Base-by-base conservation (phyloP, 495 filamentous ascomycete genomes). In the Aspergillus ellipticus region DNA sequence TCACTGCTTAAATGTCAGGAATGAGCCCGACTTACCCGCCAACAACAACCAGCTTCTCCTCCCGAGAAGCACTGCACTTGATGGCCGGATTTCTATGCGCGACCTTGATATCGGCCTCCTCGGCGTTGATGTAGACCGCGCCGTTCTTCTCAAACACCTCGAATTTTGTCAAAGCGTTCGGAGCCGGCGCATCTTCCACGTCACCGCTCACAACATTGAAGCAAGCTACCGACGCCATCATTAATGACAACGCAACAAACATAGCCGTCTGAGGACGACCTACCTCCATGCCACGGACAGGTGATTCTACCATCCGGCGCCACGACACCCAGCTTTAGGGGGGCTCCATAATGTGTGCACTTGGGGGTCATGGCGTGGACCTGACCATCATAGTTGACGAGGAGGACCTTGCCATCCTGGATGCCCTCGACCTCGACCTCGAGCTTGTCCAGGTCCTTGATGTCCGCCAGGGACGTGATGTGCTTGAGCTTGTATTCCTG, bases 261-360 rank as follows among this genome's bases (percentile, higher is more conserved):
- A 31, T 29, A 17, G 4, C 24, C 24, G 7, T 28, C 24, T 16
- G 22, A 16, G 50, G 26, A 41, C 37, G 24, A 74, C 79, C 35
- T 68, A 92, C 89, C 89, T 75, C 92, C 92, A 70, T 96, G 92
- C 94, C 95, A 97, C 0, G 92, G 89, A 68, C 94, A 98, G 15
- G 89, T 95, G 29, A 98, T 72, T 45, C 90, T 75, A 1, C 94
- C 94, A 61, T 92, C 86, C 4, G 83, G 83, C 3, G 89, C 87
- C 45, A 97, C 71, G 11, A 97, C 84, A 33, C 94, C 94, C 46
- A 86, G 83, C 58, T 86, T 85, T 61, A 97, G 74, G 6, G 94
- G 95, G 4, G 93, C 94, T 4, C 89, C 92, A 67, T 93, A 96
- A 80, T 97, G 94, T 7, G 95, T 96, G 72, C 94, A 98, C 48